Conservation (phyloP, 345 rosid genomes). For the Anacardium occidentale region DNA sequence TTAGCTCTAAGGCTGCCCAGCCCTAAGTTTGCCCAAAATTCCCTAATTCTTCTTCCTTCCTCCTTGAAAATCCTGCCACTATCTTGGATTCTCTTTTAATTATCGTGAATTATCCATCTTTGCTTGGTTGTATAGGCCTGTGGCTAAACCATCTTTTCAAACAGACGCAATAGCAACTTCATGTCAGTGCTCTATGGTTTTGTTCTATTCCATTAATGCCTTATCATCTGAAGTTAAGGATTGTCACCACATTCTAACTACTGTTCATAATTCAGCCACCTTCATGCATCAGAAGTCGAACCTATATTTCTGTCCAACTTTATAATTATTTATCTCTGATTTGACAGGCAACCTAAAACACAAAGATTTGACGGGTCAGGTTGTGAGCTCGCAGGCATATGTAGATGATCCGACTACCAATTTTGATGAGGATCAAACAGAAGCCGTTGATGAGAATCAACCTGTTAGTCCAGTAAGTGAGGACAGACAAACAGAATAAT, state of each 20-base stretch:
- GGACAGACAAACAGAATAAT: constrained; percentile 25
- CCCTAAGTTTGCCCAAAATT: no score
- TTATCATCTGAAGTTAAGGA: not conserved
- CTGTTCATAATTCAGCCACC: not conserved
- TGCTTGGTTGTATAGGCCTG: not conserved
- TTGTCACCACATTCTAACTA: not conserved
- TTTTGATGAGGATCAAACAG: constrained; percentile 39
- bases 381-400: constrained; percentile 85
- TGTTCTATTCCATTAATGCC: not conserved
- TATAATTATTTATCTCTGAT: constrained; percentile 4
- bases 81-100: not conserved
- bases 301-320: constrained; percentile 8
- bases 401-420: constrained; percentile 36
- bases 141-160: not conserved
- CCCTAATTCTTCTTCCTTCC: no score
- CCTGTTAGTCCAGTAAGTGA: constrained; percentile 25
- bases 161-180: not conserved
- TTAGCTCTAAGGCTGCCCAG: no score
- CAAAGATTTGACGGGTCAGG: constrained; percentile 77
- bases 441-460: constrained; percentile 29
- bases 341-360: constrained; percentile 80
- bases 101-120: not conserved
- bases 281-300: not conserved
- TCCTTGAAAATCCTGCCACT: no score
- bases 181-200: not conserved